Base-by-base conservation (phyloP, 2,329 filamentous ascomycete genomes). In the Cladobotryum protrusum region DNA sequence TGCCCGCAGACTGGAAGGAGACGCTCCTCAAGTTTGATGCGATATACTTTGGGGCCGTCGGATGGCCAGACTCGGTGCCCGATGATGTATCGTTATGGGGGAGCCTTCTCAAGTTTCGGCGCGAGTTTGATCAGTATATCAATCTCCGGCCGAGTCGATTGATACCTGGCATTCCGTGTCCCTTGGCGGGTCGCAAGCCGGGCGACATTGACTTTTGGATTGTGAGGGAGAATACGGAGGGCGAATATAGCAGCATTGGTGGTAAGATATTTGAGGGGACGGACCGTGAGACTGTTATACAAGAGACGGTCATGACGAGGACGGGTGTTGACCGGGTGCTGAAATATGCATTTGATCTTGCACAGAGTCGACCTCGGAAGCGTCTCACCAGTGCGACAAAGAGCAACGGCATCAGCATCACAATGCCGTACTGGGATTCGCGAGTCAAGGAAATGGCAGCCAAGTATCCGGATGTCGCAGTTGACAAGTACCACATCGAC, bases 391-490 rank as follows among this genome's bases (percentile, higher is more conserved):
- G 83, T 12, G 83, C 84, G 2, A 85, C 81, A 0, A 86, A 86
- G 67, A 82, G 77, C 50, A 86, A 86, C 60, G 81, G 81, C 0
- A 81, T 84, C 60, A 72, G 80, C 5, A 83, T 83, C 53, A 82
- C 81, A 0, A 84, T 86, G 82, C 82, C 85, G 0, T 75, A 85
- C 56, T 86, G 82, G 83, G 83, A 86, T 57, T 75, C 81, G 48
- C 72, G 84, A 1, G 80, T 80, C 0, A 6, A 29, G 11, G 24
- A 29, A 33, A 76, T 85, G 47, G 72, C 74, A 0, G 71, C 68
- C 54, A 74, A 79, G 0, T 86, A 78, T 56, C 76, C 76, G 0
- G 78, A 83, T 52, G 79, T 86, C 1, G 68, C 68, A 14, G 68
- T 76, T 17, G 82, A 86, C 45, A 85, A 85, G 68, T 84, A 84